Conservation (phyloP, 2,329 filamentous ascomycete species). For the Bipolaris bicolor region DNA sequence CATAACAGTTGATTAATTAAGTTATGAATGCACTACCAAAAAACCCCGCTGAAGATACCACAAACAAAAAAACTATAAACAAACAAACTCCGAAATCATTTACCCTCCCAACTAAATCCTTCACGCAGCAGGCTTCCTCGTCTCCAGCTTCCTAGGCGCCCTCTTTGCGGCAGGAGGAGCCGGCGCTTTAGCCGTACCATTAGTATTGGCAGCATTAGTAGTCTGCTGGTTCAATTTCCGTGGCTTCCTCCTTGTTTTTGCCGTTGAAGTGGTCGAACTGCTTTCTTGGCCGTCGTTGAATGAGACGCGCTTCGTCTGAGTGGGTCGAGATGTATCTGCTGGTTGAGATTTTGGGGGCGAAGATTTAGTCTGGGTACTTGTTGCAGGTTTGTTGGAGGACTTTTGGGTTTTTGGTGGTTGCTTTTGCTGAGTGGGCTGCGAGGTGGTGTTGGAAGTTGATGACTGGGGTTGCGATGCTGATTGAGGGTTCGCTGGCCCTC, state of each 20-base stretch:
- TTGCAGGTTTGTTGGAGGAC: neutral
- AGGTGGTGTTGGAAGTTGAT: neutral
- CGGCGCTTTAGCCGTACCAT: neutral
- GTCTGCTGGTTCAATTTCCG: constrained; percentile 33
- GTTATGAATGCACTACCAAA: neutral
- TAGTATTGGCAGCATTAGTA: constrained; percentile 9
- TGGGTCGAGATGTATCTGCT: constrained; percentile 14
- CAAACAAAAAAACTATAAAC: neutral
- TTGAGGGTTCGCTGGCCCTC: constrained; percentile 4
- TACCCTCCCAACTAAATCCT: no score
- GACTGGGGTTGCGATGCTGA: neutral
- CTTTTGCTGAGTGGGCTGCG: constrained; percentile 4
- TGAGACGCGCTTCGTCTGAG: constrained; percentile 14
- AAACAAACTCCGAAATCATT: neutral
- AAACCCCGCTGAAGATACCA: neutral
- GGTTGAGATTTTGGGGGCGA: constrained; percentile 14
- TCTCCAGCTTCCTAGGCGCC: constrained; percentile 35
- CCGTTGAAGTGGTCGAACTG: constrained; percentile 14
- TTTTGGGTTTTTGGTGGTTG: constrained; percentile 15
- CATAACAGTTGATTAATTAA: no score
- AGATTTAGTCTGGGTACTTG: neutral
- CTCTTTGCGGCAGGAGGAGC: constrained; percentile 18
- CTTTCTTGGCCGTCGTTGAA: constrained; percentile 26
- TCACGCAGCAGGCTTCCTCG: constrained; percentile 24
- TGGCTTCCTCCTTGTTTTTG: constrained; percentile 29